Evolutionary conservation across 257 asterid genomes (phyloP), one percentile per base, ranked within the genome.

Genomic region (Solanum clarkiae): DNA sequence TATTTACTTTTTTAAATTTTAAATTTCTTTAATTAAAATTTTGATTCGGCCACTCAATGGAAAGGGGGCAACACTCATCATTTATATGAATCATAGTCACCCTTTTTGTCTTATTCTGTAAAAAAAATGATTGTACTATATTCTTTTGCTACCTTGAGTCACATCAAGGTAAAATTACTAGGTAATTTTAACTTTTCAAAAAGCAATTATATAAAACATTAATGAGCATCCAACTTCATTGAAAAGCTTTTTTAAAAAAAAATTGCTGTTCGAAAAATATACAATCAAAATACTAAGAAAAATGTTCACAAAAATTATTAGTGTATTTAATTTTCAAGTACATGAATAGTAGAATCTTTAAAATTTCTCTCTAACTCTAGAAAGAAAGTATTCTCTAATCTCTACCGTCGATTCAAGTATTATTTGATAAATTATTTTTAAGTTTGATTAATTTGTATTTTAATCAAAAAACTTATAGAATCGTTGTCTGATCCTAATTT

Each of bases 71-170:
- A 81, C 60, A 16, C 44, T 32, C 80, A 49, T 57, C 40, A 40
- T 81, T 77, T 66, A 57, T 51, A 18, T 14, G 45, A n/a, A 82
- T 44, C 87, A 80, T 81, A 60, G 84, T 69, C 72, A 40, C 84
- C 84, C 82, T 49, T 86, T 89, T 87, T 86, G 90, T 86, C 86
- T 86, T 80, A 86, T 86, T 89, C 90, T 84, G 49, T 79, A 54
- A n/a, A 62, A 54, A 22, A 29, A 63, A 56, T 71, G 66, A 80
- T 10, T 22, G 60, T 86, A 56, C 57, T 45, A 63, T 8, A 69
- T 74, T 77, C 42, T 49, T 85, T 49, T 85, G 10, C 87, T 74
- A 51, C 81, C 42, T 63, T 60, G 24, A 45, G 55, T 60, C 74
- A 63, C 60, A 62, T 57, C 84, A 81, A 20, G 42, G 42, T 81